Base-by-base conservation (phyloP, 2,329 filamentous ascomycete genomes). In the Fusarium torreyae region DNA sequence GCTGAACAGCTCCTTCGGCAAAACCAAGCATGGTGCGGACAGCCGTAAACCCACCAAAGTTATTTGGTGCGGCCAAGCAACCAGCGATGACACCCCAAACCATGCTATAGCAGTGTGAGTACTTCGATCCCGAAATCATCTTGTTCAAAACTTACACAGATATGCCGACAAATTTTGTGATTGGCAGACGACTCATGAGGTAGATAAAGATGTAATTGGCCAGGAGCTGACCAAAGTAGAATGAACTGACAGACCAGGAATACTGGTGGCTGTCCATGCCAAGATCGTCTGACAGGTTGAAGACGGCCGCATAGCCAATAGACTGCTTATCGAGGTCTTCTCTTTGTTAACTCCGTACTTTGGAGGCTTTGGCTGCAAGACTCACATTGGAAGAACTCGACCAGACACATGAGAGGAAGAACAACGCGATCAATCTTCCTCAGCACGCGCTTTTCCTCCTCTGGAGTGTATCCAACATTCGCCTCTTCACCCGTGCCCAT, bases 261-360 rank as follows among this genome's bases (percentile, higher is more conserved):
- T 49, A 48, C 34, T 57, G 53, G 17, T 44, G 33, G 4, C 33
- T 38, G 1, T 26, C 36, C 43, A 57, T 39, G 1, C 33, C 34
- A 1, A 57, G 53, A 33, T 57, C 53, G 4, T 49, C 43, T 10
- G 44, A 11, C 3, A 57, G 34, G 22, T 22, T 34, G 17, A 48
- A 57, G 6, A 57, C 53, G 13, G 42, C 53, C 2, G 53, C 53
- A 28, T 26, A 57, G 13, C 38, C 28, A 14, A 57, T 36, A 10
- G 38, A 44, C 24, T 57, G 43, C 17, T 57, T 57, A 11, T 57
- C 53, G 7, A 57, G 43, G 34, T 57, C 46, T 49, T 5, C 10
- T 7, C 1, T 13, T 11, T 9, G 10, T 15, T 33, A 45, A 15
- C 26, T 13, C 7, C 1, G 6, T 8, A n/a, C n/a, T 4, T 7